Base-by-base conservation (phyloP, 2,329 filamentous ascomycete genomes). In the Sporothrix phasma region DNA sequence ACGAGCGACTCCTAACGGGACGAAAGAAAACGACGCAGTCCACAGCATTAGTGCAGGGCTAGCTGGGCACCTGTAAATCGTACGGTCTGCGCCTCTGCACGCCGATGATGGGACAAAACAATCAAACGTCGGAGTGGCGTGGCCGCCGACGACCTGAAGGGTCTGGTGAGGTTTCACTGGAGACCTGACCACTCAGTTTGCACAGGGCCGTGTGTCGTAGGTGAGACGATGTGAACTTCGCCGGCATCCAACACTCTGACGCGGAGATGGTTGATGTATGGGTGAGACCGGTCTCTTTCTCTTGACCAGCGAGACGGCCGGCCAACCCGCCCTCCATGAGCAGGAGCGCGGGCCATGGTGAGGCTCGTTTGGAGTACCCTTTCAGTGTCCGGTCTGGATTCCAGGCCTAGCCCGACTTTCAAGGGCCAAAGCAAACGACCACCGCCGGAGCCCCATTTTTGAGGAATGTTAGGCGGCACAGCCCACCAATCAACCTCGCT, bases 11-110 rank as follows among this genome's bases (percentile, higher is more conserved):
- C 19, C n/a, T 39, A 24, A 24, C 31, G 19, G 19, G n/a, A 46
- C 41, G 56, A 60, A 34, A 58, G 39, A 41, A 46, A 60, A 60
- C 56, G 56, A 60, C 26, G 41, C 56, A 34, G 26, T 22, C 26
- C 5, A 24, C 26, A n/a, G 56, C 56, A 60, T 26, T 60, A 60
- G n/a, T 46, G 56, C 56, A 60, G 26, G 26, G 17, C 41, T 46
- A 47, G 39, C 34, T 46, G 56, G 56, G 41, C 56, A 60, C 2
- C 24, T 46, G 56, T 41, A 60, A 41, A 60, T 60, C 56, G 26
- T 26, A 60, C 41, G 39, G 56, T 37, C 56, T 41, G 17, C 54
- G 54, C 56, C 56, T 26, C 17, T 58, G 11, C 54, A 47, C 17
- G 41, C 56, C 56, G 19, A 13, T 45, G 46, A 60, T 26, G 26